Evolutionary conservation across 1,284 basidiomycete species (phyloP).

Genomic region (Entoloma clypeatum): DNA sequence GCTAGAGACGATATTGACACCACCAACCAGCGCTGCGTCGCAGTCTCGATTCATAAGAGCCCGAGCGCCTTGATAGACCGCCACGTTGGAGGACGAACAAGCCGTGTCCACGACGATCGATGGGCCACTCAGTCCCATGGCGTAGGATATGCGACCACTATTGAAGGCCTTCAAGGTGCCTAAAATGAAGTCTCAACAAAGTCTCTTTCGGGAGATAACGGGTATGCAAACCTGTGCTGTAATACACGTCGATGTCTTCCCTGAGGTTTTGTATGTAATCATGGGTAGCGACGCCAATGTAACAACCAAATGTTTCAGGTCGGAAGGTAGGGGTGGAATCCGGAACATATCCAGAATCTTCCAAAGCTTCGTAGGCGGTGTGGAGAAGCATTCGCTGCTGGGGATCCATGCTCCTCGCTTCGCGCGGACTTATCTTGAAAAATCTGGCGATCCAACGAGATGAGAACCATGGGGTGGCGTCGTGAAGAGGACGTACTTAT

Average conservation of each 20-base stretch:
- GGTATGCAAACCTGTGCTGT: slow-evolving; percentile 56
- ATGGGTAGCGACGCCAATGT: slow-evolving; percentile 62
- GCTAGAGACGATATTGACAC: slow-evolving; percentile 68
- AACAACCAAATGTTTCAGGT: slow-evolving; percentile 57
- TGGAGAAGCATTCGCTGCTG: slow-evolving; percentile 68
- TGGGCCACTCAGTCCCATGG: slow-evolving; percentile 62
- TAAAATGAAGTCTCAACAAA: slow-evolving; percentile 23
- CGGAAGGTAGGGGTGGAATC: slow-evolving; percentile 47
- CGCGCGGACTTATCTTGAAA: slow-evolving; percentile 69
- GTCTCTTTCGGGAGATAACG: not conserved
- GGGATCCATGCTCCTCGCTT: slow-evolving; percentile 71
- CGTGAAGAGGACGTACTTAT: slow-evolving; percentile 30
- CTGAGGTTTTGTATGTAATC: slow-evolving; percentile 66
- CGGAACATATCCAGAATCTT: slow-evolving; percentile 66
- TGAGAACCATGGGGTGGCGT: not conserved
- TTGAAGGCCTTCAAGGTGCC: slow-evolving; percentile 67
- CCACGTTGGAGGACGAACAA: slow-evolving; percentile 66
- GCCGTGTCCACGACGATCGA: slow-evolving; percentile 70
- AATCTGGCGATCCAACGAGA: slow-evolving; percentile 34
- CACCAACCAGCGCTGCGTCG: slow-evolving; percentile 64
- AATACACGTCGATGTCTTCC: slow-evolving; percentile 63
- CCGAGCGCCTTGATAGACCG: slow-evolving; percentile 64
- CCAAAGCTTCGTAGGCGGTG: slow-evolving; percentile 62
- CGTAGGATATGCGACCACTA: slow-evolving; percentile 67
- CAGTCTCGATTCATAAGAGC: slow-evolving; percentile 62